These are phyloP conservation scores for Candida chauliodis DNA, from an alignment of 805 yeast genomes.

Conservation along the genomic window DNA sequence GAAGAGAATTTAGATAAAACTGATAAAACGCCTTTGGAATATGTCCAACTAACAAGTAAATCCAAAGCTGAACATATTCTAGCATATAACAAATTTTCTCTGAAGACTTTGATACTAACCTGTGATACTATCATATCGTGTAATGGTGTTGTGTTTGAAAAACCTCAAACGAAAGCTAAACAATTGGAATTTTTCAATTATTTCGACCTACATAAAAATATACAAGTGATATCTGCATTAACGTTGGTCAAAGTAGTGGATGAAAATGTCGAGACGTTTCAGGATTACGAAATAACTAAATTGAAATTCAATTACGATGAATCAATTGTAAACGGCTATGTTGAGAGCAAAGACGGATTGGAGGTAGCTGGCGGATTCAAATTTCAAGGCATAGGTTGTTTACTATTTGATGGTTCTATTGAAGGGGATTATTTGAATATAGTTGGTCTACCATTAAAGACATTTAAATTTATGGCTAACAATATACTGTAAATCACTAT, in stretches of 20 bases:
- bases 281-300: slow-evolving; percentile 30
- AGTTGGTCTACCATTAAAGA: slow-evolving; percentile 77
- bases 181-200: slow-evolving; percentile 28
- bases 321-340: slow-evolving; percentile 58
- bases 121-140: slow-evolving; percentile 80
- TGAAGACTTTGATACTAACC: slow-evolving; percentile 30
- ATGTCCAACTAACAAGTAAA: slow-evolving; percentile 67
- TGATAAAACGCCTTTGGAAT: slow-evolving; percentile 42
- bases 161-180: slow-evolving; percentile 48
- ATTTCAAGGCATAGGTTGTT: slow-evolving; percentile 70
- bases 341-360: slow-evolving; percentile 66
- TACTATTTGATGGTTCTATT: slow-evolving; percentile 57
- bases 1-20: slow-evolving; percentile 71
- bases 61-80: slow-evolving; percentile 67
- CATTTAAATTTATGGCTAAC: slow-evolving; percentile 50
- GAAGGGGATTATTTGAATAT: slow-evolving; percentile 83
- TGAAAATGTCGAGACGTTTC: neutral
- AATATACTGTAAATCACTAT: too few relatives aligned
- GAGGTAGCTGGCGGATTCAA: slow-evolving; percentile 92
- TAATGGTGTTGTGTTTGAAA: slow-evolving; percentile 65
- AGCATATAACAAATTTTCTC: slow-evolving; percentile 25
- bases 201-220: slow-evolving; percentile 18
- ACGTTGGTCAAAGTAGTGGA: slow-evolving; percentile 17
- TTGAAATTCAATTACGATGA: slow-evolving; percentile 47
- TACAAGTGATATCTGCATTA: slow-evolving; percentile 35